A percentile compares a stretch with the other conserved stretches of the same genome.
Conservation (phyloP, 2,329 filamentous ascomycete genomes). For the Colletotrichum sp. region DNA sequence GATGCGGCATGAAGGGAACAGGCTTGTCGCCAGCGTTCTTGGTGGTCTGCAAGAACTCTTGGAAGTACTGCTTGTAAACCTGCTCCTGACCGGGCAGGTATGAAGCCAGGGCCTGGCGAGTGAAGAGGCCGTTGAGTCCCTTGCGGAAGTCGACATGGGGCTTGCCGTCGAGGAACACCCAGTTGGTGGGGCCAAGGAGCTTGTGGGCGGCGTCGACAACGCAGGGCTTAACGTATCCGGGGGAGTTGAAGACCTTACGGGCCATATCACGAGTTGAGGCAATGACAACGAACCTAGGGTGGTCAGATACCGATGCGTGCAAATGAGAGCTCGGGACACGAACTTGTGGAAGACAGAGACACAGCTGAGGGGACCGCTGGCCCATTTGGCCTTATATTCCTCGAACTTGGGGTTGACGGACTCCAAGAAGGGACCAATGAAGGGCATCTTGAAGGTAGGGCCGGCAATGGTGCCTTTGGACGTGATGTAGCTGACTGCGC, state of each 20-base stretch:
- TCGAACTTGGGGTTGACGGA: constrained; percentile 92
- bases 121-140: constrained; percentile 93
- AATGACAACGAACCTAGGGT: constrained; percentile 88
- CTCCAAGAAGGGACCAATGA: constrained; percentile 94
- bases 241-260: constrained; percentile 96
- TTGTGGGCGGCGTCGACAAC: constrained; percentile 95
- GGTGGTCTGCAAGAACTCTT: constrained; percentile 78
- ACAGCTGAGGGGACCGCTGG: constrained; percentile 89
- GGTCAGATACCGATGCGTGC: constrained; percentile 2
- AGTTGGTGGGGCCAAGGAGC: constrained; percentile 89
- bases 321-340: background rate
- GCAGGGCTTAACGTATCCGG: constrained; percentile 89
- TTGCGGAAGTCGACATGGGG: constrained; percentile 97
- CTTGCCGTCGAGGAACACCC: constrained; percentile 97
- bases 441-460: constrained; percentile 78
- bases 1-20: constrained; percentile 85
- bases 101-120: constrained; percentile 81
- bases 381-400: constrained; percentile 92
- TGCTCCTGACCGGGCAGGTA: constrained; percentile 95
- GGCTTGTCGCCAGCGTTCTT: constrained; percentile 75
- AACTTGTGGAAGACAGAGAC: constrained; percentile 98
- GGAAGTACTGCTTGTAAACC: constrained; percentile 87
- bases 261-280: constrained; percentile 94
- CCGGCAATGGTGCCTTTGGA: constrained; percentile 80
- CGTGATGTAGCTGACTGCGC: constrained; percentile 73